Evolutionary conservation across 2,329 filamentous ascomycete species (phyloP).

Genomic region (Sarocladium kiliense): DNA sequence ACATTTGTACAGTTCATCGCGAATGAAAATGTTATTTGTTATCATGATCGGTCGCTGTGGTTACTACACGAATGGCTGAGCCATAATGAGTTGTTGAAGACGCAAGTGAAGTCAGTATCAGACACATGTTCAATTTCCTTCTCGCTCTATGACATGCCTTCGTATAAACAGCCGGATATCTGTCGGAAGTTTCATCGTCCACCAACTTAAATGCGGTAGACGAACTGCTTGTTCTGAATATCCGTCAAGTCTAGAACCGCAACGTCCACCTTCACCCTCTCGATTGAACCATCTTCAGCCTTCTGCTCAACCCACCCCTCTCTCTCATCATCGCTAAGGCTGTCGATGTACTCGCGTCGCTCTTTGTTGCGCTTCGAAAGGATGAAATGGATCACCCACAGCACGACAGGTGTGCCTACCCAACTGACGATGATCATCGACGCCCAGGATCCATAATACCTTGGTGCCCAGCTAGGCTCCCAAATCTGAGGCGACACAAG

Average conservation of each 20-base stretch:
- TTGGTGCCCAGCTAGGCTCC: slow-evolving; percentile 20
- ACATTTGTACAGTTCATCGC: too few relatives aligned
- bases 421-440: slow-evolving; percentile 24
- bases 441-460: slow-evolving; percentile 22
- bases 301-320: slow-evolving; percentile 1
- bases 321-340: slow-evolving; percentile 6
- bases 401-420: slow-evolving; percentile 22
- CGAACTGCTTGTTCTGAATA: background rate
- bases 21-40: too few relatives aligned
- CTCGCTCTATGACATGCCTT: too few relatives aligned
- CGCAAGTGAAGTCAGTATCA: too few relatives aligned
- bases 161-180: too few relatives aligned
- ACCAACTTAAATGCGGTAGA: background rate
- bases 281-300: background rate
- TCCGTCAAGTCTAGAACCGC: background rate
- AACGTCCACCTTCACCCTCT: background rate
- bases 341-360: background rate
- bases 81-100: too few relatives aligned
- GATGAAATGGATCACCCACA: background rate
- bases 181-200: too few relatives aligned
- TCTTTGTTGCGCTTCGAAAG: background rate
- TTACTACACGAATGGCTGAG: too few relatives aligned
- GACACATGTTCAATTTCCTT: too few relatives aligned
- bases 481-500: slow-evolving; percentile 22
- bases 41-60: too few relatives aligned